Evolutionary conservation across 306 rosid species (phyloP), one percentile per base, ranked within the genome.

Genomic region (Pyrus communis): DNA sequence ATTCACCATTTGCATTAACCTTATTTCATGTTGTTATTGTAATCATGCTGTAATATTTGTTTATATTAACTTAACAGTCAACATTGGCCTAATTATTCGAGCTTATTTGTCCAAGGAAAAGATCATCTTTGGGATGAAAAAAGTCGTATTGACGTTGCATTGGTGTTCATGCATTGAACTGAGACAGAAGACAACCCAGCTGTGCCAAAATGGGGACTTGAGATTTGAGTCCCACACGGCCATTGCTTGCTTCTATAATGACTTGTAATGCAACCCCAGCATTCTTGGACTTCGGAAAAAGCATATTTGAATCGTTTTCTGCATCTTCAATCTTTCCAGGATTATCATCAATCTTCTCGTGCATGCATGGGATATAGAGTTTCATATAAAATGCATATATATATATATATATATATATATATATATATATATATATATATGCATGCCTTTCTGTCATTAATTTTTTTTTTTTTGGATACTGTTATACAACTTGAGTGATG

Each of bases 111-210:
- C 21, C 55, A 7, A 3, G 11, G 12, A 4, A 57, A n/a, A 1
- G 55, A 31, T 21, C 43, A 5, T 58, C 43, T 46, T 77, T 52
- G 68, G 63, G 62, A 57, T 64, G 30, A 11, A 61, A 52, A 10
- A 23, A 35, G 73, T 52, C 77, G 71, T 82, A 80, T 71, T 78
- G 88, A 82, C 81, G 85, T 75, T 85, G 23, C 46, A 14, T 19
- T 25, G 22, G 13, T 60, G 31, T 27, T 12, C 19, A 57, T 40
- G 62, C 73, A 74, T 2, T 71, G 70, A 77, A 67, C 75, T 58
- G 43, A 38, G 69, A 74, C 75, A 5, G 54, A 69, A 12, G 28
- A 1, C 63, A 59, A 59, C 25, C 22, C 22, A 55, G 0, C 25
- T 22, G 38, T 12, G 67, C 19, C 33, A 61, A 61, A 61, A 61